A percentile compares a stretch with the other conserved stretches of the same genome.
phyloP scores from a whole-genome alignment of 2,329 filamentous ascomycete genomes.

The Blumeriella jaapii region DNA sequence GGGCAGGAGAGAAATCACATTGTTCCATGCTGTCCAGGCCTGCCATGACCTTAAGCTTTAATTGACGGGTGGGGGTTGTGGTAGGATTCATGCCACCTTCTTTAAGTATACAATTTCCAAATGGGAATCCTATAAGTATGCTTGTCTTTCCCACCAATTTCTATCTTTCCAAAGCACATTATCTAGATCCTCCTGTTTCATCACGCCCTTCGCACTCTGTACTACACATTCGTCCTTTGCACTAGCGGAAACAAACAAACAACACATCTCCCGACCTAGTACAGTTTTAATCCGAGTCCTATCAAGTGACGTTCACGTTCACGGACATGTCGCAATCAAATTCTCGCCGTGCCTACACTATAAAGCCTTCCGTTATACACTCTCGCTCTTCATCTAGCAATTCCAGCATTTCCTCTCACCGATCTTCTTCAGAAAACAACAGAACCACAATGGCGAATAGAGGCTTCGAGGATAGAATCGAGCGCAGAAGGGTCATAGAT shows the following conservation, averaged over 20 bases:
- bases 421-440: slow-evolving; percentile 6
- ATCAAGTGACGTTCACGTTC: no score
- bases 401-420: slow-evolving; percentile 9
- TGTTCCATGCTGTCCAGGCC: not conserved
- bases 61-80: no score
- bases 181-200: no score
- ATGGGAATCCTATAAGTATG: no score
- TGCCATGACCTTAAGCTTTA: no score
- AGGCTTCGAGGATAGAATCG: not conserved
- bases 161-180: no score
- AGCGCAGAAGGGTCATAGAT: slow-evolving; percentile 12
- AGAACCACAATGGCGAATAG: slow-evolving; percentile 9
- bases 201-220: not conserved
- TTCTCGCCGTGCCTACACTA: slow-evolving; percentile 3
- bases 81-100: no score
- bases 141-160: no score
- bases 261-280: not conserved
- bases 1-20: not conserved
- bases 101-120: no score
- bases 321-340: slow-evolving; percentile 9
- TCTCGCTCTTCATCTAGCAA: slow-evolving; percentile 10
- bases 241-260: slow-evolving; percentile 2
- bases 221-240: no score
- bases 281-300: slow-evolving; percentile 1
- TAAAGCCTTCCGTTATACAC: slow-evolving; percentile 8